phyloP scores from a whole-genome alignment of 2,329 filamentous ascomycete genomes.

The Sclerotinia nivalis region DNA sequence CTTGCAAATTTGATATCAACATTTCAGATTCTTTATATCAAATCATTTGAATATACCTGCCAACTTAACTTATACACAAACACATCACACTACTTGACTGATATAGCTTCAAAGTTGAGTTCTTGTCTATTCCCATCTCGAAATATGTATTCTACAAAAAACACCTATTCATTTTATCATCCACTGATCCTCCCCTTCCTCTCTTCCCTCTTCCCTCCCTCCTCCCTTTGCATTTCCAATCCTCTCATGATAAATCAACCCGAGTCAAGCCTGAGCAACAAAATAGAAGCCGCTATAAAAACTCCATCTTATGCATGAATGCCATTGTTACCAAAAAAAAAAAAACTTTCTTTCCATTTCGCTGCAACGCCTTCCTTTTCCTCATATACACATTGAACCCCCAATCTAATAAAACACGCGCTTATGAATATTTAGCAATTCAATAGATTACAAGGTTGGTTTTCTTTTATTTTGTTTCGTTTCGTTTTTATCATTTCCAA shows the following conservation, averaged over 20 bases:
- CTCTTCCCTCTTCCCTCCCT: not conserved
- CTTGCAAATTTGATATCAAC: not conserved
- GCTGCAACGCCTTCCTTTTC: slow-evolving; percentile 23
- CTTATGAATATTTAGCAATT: slow-evolving; percentile 13
- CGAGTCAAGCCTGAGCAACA: not conserved
- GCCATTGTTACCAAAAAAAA: slow-evolving; percentile 1
- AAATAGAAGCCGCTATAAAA: not conserved
- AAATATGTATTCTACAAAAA: not conserved
- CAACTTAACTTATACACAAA: not conserved
- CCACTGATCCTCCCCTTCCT: not conserved
- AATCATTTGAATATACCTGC: not conserved
- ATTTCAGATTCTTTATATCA: no score
- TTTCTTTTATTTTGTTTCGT: not conserved
- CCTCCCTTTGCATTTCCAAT: slow-evolving; percentile 8
- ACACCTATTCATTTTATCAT: slow-evolving; percentile 6
- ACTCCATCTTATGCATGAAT: slow-evolving; percentile 18
- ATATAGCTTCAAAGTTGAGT: not conserved
- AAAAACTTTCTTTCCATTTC: not conserved
- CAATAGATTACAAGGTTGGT: slow-evolving; percentile 23
- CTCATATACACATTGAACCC: slow-evolving; percentile 33
- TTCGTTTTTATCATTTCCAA: not conserved
- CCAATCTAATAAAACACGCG: slow-evolving; percentile 26
- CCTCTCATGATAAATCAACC: not conserved
- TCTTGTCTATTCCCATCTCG: not conserved
- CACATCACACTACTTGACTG: not conserved